A percentile compares a stretch with the other conserved stretches of the same genome.
These are phyloP conservation scores for Biscogniauxia marginata DNA, from an alignment of 2,329 filamentous ascomycete species.

Conservation along the genomic window DNA sequence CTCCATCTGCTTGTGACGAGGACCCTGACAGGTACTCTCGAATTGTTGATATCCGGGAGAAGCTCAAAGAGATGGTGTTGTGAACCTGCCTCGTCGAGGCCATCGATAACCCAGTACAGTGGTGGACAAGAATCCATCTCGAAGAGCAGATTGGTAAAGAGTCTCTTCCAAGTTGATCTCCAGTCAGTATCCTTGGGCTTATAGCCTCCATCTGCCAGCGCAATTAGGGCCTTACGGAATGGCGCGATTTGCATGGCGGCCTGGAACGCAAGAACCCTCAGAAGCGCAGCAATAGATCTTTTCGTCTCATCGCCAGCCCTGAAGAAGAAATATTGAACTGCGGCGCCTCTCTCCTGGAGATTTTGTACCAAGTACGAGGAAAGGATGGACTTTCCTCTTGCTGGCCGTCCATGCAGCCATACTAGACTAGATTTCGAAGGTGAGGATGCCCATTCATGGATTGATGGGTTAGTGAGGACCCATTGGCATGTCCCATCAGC, in stretches of 20 bases:
- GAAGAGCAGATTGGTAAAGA: conserved; percentile 4
- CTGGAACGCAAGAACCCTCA: conserved; percentile 4
- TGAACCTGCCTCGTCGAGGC: conserved; percentile 9
- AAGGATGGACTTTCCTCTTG: conserved; percentile 13
- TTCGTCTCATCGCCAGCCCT: conserved; percentile 7
- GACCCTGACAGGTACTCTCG: background rate
- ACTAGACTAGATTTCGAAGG: conserved; percentile 3
- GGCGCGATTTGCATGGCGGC: conserved; percentile 1
- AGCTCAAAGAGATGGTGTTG: conserved; percentile 8
- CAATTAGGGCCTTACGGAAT: conserved; percentile 1
- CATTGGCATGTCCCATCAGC: conserved; percentile 11
- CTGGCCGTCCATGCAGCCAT: conserved; percentile 13
- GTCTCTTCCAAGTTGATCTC: conserved; percentile 11
- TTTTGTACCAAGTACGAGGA: conserved; percentile 11
- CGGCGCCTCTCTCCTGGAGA: conserved; percentile 1
- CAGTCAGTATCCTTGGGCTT: conserved; percentile 6
- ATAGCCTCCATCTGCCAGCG: background rate
- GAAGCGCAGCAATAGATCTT: conserved; percentile 2
- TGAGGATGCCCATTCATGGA: conserved; percentile 1
- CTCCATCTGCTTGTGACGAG: conserved; percentile 4
- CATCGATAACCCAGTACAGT: conserved; percentile 18
- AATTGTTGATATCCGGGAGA: background rate
- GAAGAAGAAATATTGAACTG: conserved; percentile 14
- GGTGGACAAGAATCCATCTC: background rate
- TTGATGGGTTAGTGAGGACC: conserved; percentile 4